Base-by-base conservation (phyloP, 2,329 filamentous ascomycete genomes). In the Metarhizium robertsii region DNA sequence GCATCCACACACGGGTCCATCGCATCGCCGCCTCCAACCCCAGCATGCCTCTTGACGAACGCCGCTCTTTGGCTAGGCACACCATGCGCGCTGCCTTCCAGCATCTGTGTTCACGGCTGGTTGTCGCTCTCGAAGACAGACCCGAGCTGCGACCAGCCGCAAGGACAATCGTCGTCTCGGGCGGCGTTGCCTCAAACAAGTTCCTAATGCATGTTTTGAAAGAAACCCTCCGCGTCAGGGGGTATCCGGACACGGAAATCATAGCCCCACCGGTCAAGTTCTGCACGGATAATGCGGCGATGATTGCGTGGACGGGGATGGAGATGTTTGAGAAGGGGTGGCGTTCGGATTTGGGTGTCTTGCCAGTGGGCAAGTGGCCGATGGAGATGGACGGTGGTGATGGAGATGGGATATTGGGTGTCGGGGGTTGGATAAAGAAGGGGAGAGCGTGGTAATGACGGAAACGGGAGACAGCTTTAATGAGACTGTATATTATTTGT, bases 211-310 rank as follows among this genome's bases (percentile, higher is more conserved):
- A 85, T 63, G 79, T 97, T 47, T 66, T 84, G 54, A 71, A 75
- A 38, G 58, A 67, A 6, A 74, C 76, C 48, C 68, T 96, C 46
- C 79, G 86, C 60, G 79, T 76, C n/a, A 80, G 87, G 47, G 88
- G 88, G 0, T 86, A 83, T 65, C 65, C 67, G 0, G 63, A 82
- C 60, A 68, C 95, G 32, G 63, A 77, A 11, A 69, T 96, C 7
- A 71, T 86, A 34, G 88, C 87, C 55, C 92, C 94, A n/a, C 91
- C 91, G 2, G 71, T 81, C 10, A 75, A 78, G 46, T 77, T 92
- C 53, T 97, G 94, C 67, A 96, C 90, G 0, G 94, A 99, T 66
- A 97, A 99, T 70, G 94, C 94, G 13, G 90, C 91, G 50, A 99
- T 99, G 94, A 92, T 97, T 67, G 92, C 87, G 1, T 97, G 94